Percentiles rank a stretch among this genome's conserved stretches.
Conservation (phyloP, 2,329 filamentous ascomycete genomes). For the Macrophomina pseudophaseolina region DNA sequence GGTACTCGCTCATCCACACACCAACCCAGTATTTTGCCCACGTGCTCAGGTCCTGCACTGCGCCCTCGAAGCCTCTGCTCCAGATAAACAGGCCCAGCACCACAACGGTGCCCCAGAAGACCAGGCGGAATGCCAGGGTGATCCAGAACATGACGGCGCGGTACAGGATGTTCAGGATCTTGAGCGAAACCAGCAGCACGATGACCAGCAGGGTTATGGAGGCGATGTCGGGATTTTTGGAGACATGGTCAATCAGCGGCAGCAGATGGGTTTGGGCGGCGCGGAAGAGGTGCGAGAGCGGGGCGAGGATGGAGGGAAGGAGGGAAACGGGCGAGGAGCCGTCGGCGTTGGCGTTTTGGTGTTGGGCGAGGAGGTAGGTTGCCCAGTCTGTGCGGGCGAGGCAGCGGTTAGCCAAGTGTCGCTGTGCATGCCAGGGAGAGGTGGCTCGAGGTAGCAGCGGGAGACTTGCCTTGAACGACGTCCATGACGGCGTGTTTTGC, state of each 20-base stretch:
- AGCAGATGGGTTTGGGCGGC: constrained; percentile 41
- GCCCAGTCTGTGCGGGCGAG: constrained; percentile 15
- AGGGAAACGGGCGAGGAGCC: background rate
- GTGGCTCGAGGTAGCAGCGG: background rate
- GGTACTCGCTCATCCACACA: constrained; percentile 24
- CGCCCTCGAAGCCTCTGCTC: constrained; percentile 67
- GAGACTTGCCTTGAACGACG: constrained; percentile 28
- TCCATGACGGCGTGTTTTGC: constrained; percentile 27
- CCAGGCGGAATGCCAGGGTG: constrained; percentile 64
- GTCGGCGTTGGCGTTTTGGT: background rate
- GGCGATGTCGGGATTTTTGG: constrained; percentile 52
- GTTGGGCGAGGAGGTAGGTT: constrained; percentile 15
- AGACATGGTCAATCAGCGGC: constrained; percentile 38
- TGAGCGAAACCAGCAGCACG: constrained; percentile 66
- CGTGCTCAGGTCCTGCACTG: constrained; percentile 60
- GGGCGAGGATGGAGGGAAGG: background rate
- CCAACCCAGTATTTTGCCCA: constrained; percentile 13
- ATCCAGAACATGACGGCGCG: constrained; percentile 79
- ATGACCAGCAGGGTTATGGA: constrained; percentile 63
- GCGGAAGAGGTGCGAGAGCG: constrained; percentile 18
- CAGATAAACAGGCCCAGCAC: constrained; percentile 63
- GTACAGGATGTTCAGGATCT: constrained; percentile 71
- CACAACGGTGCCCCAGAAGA: constrained; percentile 67
- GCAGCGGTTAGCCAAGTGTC: background rate
- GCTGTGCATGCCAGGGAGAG: too few species aligned